Conservation (phyloP, 805 yeast species). For the Hemisphaericaspora nanyangensis region DNA sequence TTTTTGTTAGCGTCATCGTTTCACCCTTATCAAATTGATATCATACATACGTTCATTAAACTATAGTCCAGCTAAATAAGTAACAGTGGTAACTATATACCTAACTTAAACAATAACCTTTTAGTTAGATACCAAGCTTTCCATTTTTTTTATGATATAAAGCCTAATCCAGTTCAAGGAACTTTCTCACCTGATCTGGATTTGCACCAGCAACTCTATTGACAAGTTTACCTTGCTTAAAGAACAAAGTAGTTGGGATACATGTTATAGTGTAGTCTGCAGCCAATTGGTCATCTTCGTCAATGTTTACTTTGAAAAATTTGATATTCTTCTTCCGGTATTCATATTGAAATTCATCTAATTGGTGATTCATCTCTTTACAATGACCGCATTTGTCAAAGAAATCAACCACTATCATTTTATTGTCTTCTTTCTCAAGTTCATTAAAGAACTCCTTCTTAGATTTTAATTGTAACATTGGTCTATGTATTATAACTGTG, state of each 20-base stretch:
- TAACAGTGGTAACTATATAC: too few relatives aligned
- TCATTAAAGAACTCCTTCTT: conserved; percentile 8
- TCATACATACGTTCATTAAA: too few relatives aligned
- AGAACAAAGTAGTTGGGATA: conserved; percentile 60
- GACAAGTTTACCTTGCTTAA: conserved; percentile 75
- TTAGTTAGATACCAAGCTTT: too few relatives aligned
- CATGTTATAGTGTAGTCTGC: conserved; percentile 51
- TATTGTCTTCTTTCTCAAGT: conserved; percentile 5
- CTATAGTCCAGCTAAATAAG: too few relatives aligned
- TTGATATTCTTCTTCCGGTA: conserved; percentile 50
- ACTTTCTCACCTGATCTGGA: conserved; percentile 72
- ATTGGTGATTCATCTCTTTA: conserved; percentile 88
- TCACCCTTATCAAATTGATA: too few relatives aligned
- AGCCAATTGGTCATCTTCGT: conserved; percentile 70
- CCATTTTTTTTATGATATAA: too few relatives aligned
- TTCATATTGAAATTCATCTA: conserved; percentile 69
- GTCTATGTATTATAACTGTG: too few relatives aligned
- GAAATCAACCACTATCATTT: conserved; percentile 72
- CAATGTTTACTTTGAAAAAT: conserved; percentile 88
- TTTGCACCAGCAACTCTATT: conserved; percentile 83
- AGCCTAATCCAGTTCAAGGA: conserved; percentile 28
- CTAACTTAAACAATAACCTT: too few relatives aligned
- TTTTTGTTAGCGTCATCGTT: too few relatives aligned
- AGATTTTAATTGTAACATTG: conserved; percentile 7
- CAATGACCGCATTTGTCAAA: conserved; percentile 99